phyloP scores from a whole-genome alignment of 2,329 filamentous ascomycete species.

The Coniella lustricola region DNA sequence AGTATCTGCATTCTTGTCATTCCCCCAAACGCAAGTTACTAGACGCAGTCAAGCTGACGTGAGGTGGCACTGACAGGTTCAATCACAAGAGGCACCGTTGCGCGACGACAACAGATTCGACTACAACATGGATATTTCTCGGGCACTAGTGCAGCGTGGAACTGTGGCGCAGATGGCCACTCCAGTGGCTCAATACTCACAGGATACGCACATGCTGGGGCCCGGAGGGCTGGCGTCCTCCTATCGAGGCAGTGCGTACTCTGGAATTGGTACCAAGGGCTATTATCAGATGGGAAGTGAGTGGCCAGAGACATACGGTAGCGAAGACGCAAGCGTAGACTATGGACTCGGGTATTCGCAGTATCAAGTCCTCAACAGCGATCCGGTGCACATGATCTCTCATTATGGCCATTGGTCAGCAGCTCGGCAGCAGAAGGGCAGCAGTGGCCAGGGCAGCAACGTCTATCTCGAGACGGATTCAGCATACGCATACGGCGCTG shows the following conservation, averaged over 20 bases:
- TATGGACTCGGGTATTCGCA: constrained; percentile 27
- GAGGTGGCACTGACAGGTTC: constrained; percentile 24
- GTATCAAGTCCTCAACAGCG: constrained; percentile 30
- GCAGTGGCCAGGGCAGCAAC: constrained; percentile 11
- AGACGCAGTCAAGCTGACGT: constrained; percentile 4
- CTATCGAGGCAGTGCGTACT: constrained; percentile 25
- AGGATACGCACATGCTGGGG: constrained; percentile 26
- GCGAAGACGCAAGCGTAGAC: constrained; percentile 33
- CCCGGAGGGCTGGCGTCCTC: constrained; percentile 26
- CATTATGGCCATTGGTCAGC: constrained; percentile 20
- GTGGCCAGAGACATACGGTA: constrained; percentile 28
- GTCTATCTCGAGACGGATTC: constrained; percentile 32
- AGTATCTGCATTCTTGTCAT: neutral
- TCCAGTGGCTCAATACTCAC: constrained; percentile 25
- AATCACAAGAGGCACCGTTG: constrained; percentile 31
- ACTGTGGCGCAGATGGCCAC: constrained; percentile 23
- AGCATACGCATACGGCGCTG: constrained; percentile 26
- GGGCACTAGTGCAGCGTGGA: constrained; percentile 26
- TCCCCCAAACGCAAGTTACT: too few relatives aligned
- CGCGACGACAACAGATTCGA: constrained; percentile 26
- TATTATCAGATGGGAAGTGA: constrained; percentile 29
- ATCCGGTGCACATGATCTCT: constrained; percentile 27
- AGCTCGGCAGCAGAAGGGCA: constrained; percentile 7
- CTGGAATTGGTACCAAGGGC: constrained; percentile 6
- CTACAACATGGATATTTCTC: constrained; percentile 31